Base-by-base conservation (phyloP, 768 basidiomycete genomes). In the Termitomyces eurrhizus region DNA sequence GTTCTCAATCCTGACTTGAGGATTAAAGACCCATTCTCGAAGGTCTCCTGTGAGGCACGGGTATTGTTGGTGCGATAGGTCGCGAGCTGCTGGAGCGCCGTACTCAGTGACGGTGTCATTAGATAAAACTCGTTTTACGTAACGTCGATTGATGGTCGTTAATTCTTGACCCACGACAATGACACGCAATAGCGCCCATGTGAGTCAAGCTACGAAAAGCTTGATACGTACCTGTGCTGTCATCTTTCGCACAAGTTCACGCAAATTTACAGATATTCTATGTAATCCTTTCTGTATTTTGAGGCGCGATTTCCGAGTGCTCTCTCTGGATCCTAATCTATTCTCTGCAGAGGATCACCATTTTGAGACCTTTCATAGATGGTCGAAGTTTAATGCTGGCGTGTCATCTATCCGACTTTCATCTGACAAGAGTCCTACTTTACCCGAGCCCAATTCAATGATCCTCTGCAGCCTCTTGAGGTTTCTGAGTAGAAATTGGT, bases 31-130 rank as follows among this genome's bases (percentile, higher is more conserved):
- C 87, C 88, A 49, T 83, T 77, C 46, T 83, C 73, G 26, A 89
- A 82, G 3, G 79, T 78, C 56, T 88, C 84, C 61, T 84, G 82
- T 1, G 88, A 88, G 0, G 81, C 79, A 46, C 82, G 72, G 21
- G 73, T 75, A 65, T 81, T 84, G 37, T 80, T 81, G 53, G 76
- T 68, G 57, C 85, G 78, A 67, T 81, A 85, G 4, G 74, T 77
- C 36, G 85, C 80, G 21, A 88, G 81, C 60, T 77, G 73, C 64
- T 83, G 75, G 41, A 87, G 69, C 21, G 86, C 76, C 24, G 76
- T 64, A 50, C 78, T 70, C 51, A 85, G 69, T 61, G 80, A 80
- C 81, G 81, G 82, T 18, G 32, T 36, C 44, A 44, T 32, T 56
- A 60, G 52, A 52, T 37, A n/a, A 24, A 37, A 52, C 21, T 45